Percentiles rank a stretch among this genome's conserved stretches.
Evolutionary conservation across 2,329 filamentous ascomycete species (phyloP).

Genomic region (Claviceps cyperi): DNA sequence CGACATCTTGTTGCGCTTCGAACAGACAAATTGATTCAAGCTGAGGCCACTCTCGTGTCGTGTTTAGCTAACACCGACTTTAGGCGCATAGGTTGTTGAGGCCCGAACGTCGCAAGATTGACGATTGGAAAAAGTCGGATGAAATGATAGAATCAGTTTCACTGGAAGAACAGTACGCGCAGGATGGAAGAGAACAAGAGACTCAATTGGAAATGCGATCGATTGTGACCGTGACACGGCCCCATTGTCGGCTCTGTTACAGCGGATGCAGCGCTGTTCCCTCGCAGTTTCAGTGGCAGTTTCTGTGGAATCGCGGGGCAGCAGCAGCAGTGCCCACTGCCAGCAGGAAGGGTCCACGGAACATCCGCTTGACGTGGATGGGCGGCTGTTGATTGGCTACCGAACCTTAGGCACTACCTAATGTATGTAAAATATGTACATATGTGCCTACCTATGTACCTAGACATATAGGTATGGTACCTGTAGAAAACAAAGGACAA

Average conservation of each 20-base stretch:
- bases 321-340: not conserved
- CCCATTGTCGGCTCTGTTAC: not conserved
- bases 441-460: too few species aligned
- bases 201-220: not conserved
- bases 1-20: constrained; percentile 17
- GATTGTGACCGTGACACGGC: not conserved
- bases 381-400: not conserved
- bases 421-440: too few species aligned
- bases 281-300: too few species aligned
- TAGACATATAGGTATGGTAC: too few species aligned
- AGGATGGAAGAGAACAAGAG: not conserved
- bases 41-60: too few species aligned
- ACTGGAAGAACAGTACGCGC: not conserved
- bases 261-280: not conserved
- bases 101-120: not conserved
- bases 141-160: not conserved
- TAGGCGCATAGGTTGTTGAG: too few species aligned
- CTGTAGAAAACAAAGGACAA: too few species aligned
- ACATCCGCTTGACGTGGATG: not conserved
- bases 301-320: not conserved
- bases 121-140: not conserved
- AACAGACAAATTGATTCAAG: not conserved
- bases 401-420: too few species aligned
- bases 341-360: too few species aligned
- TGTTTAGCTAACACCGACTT: too few species aligned